Conservation (phyloP, 164 flowering plant genomes). For the Piper betle region DNA sequence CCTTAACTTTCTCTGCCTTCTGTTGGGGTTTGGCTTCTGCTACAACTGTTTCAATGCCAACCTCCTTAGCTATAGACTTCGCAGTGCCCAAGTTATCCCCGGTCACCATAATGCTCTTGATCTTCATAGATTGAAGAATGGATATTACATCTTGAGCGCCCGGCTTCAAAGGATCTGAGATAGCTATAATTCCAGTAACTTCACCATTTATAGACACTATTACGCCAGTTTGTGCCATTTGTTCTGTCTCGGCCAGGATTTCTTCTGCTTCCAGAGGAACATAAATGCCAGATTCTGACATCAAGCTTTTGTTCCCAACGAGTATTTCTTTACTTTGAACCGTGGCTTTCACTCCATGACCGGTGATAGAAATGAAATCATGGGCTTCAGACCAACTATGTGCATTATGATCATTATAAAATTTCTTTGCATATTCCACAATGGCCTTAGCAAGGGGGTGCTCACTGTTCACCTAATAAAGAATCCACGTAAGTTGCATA, state of each 20-base stretch:
- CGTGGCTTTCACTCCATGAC: constrained; percentile 72
- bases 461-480: constrained; percentile 71
- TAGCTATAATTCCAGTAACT: constrained; percentile 73
- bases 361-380: constrained; percentile 83
- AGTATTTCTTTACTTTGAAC: constrained; percentile 47
- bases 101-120: constrained; percentile 79
- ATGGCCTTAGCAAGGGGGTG: constrained; percentile 94
- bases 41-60: constrained; percentile 63
- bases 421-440: constrained; percentile 54
- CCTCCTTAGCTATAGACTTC: constrained; percentile 60
- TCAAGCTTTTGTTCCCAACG: constrained; percentile 83
- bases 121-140: constrained; percentile 56
- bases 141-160: constrained; percentile 67
- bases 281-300: constrained; percentile 34
- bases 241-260: constrained; percentile 48
- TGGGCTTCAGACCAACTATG: constrained; percentile 32
- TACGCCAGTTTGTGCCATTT: constrained; percentile 70
- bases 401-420: constrained; percentile 26
- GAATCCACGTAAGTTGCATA: background rate
- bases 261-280: constrained; percentile 43
- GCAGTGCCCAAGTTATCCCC: constrained; percentile 96
- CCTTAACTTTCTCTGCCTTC: constrained; percentile 83
- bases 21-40: constrained; percentile 83
- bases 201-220: constrained; percentile 61
- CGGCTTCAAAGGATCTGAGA: constrained; percentile 85